phyloP scores from a whole-genome alignment of 2,329 filamentous ascomycete species.

The Venturia carpophila region DNA sequence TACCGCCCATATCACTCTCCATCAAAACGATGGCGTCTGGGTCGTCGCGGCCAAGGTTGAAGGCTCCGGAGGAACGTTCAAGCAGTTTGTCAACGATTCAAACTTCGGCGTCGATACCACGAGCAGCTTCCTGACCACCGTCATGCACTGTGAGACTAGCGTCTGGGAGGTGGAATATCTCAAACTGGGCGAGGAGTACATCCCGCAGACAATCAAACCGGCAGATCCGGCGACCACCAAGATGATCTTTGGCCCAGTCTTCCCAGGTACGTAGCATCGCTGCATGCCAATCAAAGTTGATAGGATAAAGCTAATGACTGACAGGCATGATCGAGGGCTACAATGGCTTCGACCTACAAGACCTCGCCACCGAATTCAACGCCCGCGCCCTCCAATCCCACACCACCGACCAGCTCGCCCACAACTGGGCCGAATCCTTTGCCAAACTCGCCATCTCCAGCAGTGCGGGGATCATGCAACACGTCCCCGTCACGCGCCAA shows the following conservation, averaged over 20 bases:
- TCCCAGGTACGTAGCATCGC: slow-evolving; percentile 1
- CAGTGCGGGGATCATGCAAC: slow-evolving; percentile 22
- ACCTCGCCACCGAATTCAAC: slow-evolving; percentile 5
- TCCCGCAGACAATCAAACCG: background rate
- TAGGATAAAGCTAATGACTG: background rate
- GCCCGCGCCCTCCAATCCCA: background rate
- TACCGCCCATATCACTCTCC: background rate
- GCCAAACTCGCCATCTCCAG: slow-evolving; percentile 30
- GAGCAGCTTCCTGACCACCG: background rate
- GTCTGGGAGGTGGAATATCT: slow-evolving; percentile 11
- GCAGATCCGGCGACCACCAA: background rate
- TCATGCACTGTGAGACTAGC: slow-evolving; percentile 12
- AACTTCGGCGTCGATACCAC: slow-evolving; percentile 1
- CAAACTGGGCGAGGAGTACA: slow-evolving; percentile 11
- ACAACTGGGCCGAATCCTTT: slow-evolving; percentile 29
- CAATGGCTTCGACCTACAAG: slow-evolving; percentile 3
- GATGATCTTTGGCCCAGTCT: background rate
- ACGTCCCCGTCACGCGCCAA: background rate
- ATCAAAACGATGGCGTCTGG: background rate
- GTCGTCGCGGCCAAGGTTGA: slow-evolving; percentile 5
- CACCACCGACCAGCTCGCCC: background rate
- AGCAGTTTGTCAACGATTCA: background rate
- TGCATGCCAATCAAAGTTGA: too few relatives aligned
- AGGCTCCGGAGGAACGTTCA: background rate
- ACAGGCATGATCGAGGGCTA: background rate